Evolutionary conservation across 192 early-diverging fungal species (phyloP).

Genomic region (Linderina pennispora): DNA sequence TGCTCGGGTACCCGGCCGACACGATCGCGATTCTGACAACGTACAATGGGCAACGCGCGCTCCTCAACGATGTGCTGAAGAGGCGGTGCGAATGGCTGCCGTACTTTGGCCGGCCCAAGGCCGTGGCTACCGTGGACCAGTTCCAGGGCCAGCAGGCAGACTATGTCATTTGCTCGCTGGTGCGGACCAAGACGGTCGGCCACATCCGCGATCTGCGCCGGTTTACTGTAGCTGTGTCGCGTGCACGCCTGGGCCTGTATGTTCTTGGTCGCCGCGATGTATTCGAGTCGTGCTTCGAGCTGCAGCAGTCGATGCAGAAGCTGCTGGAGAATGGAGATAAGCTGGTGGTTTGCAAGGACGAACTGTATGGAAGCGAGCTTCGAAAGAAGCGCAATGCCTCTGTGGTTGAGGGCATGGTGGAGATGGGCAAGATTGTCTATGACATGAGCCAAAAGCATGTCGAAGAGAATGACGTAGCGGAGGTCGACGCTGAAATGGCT

Average conservation of each 20-base stretch:
- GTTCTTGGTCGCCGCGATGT: conserved; percentile 74
- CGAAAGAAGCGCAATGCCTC: neutral
- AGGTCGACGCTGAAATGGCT: neutral
- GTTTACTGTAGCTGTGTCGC: conserved; percentile 88
- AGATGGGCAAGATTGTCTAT: conserved; percentile 23
- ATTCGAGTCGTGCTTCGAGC: conserved; percentile 78
- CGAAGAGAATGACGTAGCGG: neutral
- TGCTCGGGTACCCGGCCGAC: conserved; percentile 86
- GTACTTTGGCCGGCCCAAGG: conserved; percentile 71
- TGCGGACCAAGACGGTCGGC: conserved; percentile 83
- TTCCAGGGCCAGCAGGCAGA: conserved; percentile 96
- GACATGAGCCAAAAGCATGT: conserved; percentile 10
- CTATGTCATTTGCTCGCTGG: conserved; percentile 89
- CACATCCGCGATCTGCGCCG: conserved; percentile 92
- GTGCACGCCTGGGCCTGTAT: conserved; percentile 91
- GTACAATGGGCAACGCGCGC: conserved; percentile 93
- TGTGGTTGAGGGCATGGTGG: conserved; percentile 26
- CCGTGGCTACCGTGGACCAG: conserved; percentile 91
- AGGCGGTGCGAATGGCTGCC: conserved; percentile 83
- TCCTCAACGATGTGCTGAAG: conserved; percentile 86
- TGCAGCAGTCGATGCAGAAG: conserved; percentile 59
- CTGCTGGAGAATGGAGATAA: conserved; percentile 57
- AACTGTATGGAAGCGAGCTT: conserved; percentile 46
- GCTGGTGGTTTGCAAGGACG: conserved; percentile 49
- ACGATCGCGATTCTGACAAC: conserved; percentile 92